Evolutionary conservation across 805 yeast species (phyloP).

Genomic region (Ogataea ganodermae): DNA sequence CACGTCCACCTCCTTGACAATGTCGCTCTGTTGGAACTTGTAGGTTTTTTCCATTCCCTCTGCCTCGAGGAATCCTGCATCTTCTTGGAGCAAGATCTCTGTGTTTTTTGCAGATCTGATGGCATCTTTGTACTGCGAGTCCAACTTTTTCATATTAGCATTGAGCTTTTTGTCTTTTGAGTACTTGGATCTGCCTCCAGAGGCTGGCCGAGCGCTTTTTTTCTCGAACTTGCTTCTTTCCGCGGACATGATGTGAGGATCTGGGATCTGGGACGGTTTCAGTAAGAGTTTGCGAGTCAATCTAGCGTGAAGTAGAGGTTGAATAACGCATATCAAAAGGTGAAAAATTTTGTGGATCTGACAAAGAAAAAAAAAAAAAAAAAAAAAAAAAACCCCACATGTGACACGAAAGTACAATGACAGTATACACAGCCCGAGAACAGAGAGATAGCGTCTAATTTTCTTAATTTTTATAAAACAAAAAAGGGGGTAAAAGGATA

Average conservation of each 20-base stretch:
- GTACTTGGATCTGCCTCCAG: constrained; percentile 2
- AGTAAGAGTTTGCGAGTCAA: no score
- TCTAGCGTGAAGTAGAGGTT: background rate
- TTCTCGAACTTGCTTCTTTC: background rate
- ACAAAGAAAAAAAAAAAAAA: background rate
- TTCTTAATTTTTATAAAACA: background rate
- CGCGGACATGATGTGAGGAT: background rate
- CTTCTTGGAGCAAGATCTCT: constrained; percentile 82
- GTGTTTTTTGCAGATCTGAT: constrained; percentile 83
- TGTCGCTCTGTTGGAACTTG: constrained; percentile 80
- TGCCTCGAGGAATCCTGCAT: constrained; percentile 84
- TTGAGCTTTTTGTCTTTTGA: constrained; percentile 55
- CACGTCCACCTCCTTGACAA: constrained; percentile 72
- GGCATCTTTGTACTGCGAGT: constrained; percentile 74
- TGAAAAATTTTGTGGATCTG: constrained; percentile 5
- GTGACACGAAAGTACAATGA: constrained; percentile 9
- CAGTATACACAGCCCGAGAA: constrained; percentile 14
- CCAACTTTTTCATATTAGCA: constrained; percentile 66
- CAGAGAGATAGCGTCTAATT: constrained; percentile 8
- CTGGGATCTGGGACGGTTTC: no score
- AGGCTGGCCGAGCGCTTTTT: background rate
- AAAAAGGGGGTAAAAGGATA: constrained; percentile 5
- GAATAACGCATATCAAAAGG: no score
- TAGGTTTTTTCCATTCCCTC: constrained; percentile 94
- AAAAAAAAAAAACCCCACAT: background rate